These are phyloP conservation scores for Extremus antarcticus DNA, from an alignment of 495 filamentous ascomycete species.

Conservation along the genomic window DNA sequence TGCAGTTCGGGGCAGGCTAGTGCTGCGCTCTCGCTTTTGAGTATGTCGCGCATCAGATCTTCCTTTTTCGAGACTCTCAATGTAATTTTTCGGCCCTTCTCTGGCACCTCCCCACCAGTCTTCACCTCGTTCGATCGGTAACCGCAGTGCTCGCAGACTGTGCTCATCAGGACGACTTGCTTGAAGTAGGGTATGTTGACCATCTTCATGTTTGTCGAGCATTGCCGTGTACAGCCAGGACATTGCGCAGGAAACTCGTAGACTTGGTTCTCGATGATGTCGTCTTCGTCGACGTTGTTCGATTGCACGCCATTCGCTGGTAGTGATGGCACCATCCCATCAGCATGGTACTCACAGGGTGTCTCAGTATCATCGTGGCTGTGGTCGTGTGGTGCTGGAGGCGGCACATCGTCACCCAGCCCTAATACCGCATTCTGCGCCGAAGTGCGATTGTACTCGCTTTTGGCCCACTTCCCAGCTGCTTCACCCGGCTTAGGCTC, in stretches of 20 bases:
- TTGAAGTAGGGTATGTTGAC: slow-evolving; percentile 96
- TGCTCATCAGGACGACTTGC: slow-evolving; percentile 83
- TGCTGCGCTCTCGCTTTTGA: slow-evolving; percentile 89
- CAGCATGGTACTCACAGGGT: slow-evolving; percentile 30
- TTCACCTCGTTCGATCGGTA: slow-evolving; percentile 93
- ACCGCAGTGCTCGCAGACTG: slow-evolving; percentile 79
- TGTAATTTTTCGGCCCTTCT: slow-evolving; percentile 72
- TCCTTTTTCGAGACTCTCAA: slow-evolving; percentile 59
- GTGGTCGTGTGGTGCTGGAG: slow-evolving; percentile 15
- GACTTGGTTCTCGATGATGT: slow-evolving; percentile 79
- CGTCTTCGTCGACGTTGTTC: slow-evolving; percentile 43
- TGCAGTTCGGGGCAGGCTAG: slow-evolving; percentile 75
- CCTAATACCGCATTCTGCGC: slow-evolving; percentile 79
- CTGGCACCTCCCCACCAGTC: slow-evolving; percentile 85
- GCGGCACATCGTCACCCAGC: slow-evolving; percentile 38
- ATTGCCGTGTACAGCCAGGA: slow-evolving; percentile 74
- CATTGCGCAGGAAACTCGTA: slow-evolving; percentile 85
- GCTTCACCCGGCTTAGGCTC: slow-evolving; percentile 64
- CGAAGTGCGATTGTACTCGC: slow-evolving; percentile 67
- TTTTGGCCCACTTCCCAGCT: slow-evolving; percentile 65
- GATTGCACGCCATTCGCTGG: slow-evolving; percentile 24
- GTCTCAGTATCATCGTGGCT: slow-evolving; percentile 24
- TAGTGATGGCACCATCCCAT: slow-evolving; percentile 27
- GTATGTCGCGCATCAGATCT: slow-evolving; percentile 82
- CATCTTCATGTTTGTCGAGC: slow-evolving; percentile 87